Base-by-base conservation (phyloP, 148 eudicot genomes). In the Amaranthus cruentus region DNA sequence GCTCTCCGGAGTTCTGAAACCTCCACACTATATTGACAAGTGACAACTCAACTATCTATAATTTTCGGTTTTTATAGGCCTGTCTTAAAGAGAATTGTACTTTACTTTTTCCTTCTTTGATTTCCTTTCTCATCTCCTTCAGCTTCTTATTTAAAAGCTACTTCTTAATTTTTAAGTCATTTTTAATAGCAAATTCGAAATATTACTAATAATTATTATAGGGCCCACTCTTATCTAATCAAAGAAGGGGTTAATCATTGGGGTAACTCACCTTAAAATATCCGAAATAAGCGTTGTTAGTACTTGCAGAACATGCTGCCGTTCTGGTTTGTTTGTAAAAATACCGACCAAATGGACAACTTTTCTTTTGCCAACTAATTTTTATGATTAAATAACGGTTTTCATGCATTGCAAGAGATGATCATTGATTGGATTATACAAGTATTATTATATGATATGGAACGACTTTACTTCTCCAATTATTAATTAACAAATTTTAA, bases 401-500 rank as follows among this genome's bases (percentile, higher is more conserved):
- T 15, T 49, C 63, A 56, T 58, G 65, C 65, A n/a, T 44, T 58
- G 65, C 65, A n/a, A 57, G 43, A 62, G 28, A 4, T 10, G 65
- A 71, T 71, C 18, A 43, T 56, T 47, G 13, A 57, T 38, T 57
- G 68, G 69, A 42, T 63, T 28, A 28, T 28, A 28, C 38, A 53
- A 21, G 7, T 51, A 62, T 61, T 42, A 28, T 28, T 1, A 28
- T 28, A 28, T 28, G 38, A 28, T 28, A 28, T 50, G 75, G 66
- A 62, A 50, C 66, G 44, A 63, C 69, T 73, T 53, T 63, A 51
- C 38, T 53, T 55, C 52, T 63, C 49, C 50, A 70, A 57, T 70
- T 50, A 62, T 62, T 18, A 55, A 42, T 28, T 28, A 28, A 28
- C 38, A 28, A 0, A 28, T 28, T 28, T 28, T 28, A 28, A 28